Evolutionary conservation across 176 grass and related monocot species (phyloP).

Genomic region (Bromus sterilis): DNA sequence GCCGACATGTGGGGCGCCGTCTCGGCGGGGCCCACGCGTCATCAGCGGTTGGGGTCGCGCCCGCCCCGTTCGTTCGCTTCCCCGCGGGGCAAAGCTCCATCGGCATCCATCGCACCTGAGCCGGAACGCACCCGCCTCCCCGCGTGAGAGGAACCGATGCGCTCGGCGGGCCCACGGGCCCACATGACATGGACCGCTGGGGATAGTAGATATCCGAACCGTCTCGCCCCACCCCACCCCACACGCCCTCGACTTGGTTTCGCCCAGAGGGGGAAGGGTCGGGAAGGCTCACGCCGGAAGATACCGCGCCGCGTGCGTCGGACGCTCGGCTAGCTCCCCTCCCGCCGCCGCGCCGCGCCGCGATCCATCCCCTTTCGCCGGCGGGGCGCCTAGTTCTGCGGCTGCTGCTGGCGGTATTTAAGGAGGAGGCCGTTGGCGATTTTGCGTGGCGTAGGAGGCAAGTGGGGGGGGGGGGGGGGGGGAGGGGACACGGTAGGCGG

Average conservation of each 20-base stretch:
- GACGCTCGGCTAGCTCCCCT: constrained; percentile 5
- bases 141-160: too few relatives aligned
- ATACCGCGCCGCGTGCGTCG: background rate
- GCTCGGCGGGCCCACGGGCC: too few relatives aligned
- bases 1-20: background rate
- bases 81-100: constrained; percentile 6
- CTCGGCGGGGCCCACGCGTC: background rate
- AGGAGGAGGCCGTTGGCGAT: constrained; percentile 15
- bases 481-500: background rate
- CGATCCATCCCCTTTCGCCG: constrained; percentile 4
- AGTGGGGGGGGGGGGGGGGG: background rate
- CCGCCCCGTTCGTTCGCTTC: constrained; percentile 23
- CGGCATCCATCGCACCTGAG: background rate
- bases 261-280: background rate
- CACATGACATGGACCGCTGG: too few relatives aligned
- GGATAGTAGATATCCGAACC: constrained; percentile 21
- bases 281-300: background rate
- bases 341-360: background rate
- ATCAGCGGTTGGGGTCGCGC: background rate
- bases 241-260: background rate
- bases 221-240: background rate
- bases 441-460: background rate
- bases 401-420: background rate
- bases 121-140: constrained; percentile 16
- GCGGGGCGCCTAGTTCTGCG: background rate